Percentiles rank a stretch among this genome's conserved stretches.
phyloP scores from a whole-genome alignment of 306 rosid genomes.

The Boehmeria nivea region DNA sequence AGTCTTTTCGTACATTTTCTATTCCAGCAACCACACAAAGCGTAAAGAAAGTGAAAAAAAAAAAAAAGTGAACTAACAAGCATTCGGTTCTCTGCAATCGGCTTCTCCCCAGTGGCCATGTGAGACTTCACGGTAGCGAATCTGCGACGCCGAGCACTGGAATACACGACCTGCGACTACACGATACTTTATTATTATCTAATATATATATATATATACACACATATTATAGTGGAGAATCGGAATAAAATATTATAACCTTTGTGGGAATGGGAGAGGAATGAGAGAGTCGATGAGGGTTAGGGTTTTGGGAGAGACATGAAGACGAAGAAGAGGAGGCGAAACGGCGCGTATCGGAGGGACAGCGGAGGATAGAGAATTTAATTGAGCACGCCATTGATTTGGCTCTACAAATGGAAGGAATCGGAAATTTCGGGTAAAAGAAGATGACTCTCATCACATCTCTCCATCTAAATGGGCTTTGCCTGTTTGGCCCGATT shows the following conservation, averaged over 20 bases:
- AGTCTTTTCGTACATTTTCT: not conserved
- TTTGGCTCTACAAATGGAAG: not conserved
- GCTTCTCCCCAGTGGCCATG: slow-evolving; percentile 63
- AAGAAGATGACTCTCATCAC: slow-evolving; percentile 6
- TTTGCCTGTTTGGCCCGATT: no score
- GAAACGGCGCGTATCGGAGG: slow-evolving; percentile 32
- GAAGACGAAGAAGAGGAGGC: slow-evolving; percentile 11
- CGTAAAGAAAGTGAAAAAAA: not conserved
- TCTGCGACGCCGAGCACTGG: slow-evolving; percentile 33
- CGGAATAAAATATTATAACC: slow-evolving; percentile 4
- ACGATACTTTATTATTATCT: not conserved
- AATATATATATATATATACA: not conserved
- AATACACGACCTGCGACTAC: slow-evolving; percentile 38
- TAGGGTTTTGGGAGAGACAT: slow-evolving; percentile 24
- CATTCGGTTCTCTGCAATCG: slow-evolving; percentile 59
- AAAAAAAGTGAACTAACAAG: slow-evolving; percentile 45
- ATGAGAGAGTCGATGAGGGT: slow-evolving; percentile 6
- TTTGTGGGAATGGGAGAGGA: slow-evolving; percentile 13
- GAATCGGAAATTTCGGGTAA: not conserved
- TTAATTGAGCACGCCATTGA: slow-evolving; percentile 37
- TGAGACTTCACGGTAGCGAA: slow-evolving; percentile 33
- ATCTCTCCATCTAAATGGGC: no score
- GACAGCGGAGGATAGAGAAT: slow-evolving; percentile 25
- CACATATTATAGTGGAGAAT: no score
- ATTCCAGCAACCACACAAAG: not conserved